Evolutionary conservation across 1,284 basidiomycete species (phyloP), one percentile per base, ranked within the genome.

Genomic region (Chalciporus sp.): DNA sequence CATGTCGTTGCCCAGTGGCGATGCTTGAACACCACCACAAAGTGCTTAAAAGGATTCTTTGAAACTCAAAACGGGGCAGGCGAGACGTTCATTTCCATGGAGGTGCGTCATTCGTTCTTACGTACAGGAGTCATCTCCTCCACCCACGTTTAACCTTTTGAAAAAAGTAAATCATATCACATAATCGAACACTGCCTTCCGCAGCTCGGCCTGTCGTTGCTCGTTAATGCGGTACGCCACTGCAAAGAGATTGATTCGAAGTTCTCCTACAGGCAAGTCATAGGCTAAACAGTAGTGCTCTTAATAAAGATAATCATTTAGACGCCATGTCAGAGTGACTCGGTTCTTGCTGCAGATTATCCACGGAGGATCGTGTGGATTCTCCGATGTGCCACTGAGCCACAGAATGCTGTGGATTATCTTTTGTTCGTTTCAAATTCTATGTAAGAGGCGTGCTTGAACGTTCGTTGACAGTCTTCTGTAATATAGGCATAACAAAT

Each of bases 21-120:
- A 42, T 51, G 42, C 14, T 43, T 43, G 37, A 10, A 20, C n/a
- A 43, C 35, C 14, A 46, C 53, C 46, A 55, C 62, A 53, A 67
- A 61, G 52, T 51, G 40, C 43, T 39, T 20, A 16, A 49, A 49
- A n/a, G 41, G 45, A 45, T 46, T 20, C 29, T 26, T 47, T 14
- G n/a, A 28, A 35, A 39, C 35, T 35, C 23, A 10, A 47, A 40
- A 3, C 19, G 23, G 26, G 14, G 41, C 7, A 28, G 16, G 39
- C 26, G 31, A 37, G 19, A 11, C 29, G 3, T 41, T 20, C 33
- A 49, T 51, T 44, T 52, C 63, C 53, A 66, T 53, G 58, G 56
- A 60, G 49, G 42, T 46, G 45, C 39, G 63, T 55, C 61, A 62
- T 54, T 10, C 14, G 19, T 37, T 14, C 28, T 68, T 68, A 68